Base-by-base conservation (phyloP, 768 basidiomycete species). In the Rhodotorula toruloides region DNA sequence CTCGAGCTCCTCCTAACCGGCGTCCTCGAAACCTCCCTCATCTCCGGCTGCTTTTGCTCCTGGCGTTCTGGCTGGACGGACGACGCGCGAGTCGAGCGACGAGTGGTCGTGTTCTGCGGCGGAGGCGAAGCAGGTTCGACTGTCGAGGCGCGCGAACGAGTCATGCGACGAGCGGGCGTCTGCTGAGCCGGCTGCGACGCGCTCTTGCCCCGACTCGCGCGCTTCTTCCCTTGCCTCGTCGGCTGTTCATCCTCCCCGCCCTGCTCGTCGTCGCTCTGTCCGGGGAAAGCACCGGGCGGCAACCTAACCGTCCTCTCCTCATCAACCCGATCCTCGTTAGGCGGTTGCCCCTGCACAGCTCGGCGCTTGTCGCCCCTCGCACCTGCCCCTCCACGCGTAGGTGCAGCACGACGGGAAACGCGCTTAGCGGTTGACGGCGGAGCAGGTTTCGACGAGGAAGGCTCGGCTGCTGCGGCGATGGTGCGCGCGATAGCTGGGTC, bases 211-310 rank as follows among this genome's bases (percentile, higher is more conserved):
- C 39, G 40, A 4, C 55, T 52, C 43, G 17, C 22, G 17, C 61
- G 32, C 42, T 43, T 61, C 50, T 32, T 43, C 50, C 32, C 29
- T 19, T 27, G 12, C 43, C 13, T 43, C 21, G 36, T 46, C 19
- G 16, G 36, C 39, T 2, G n/a, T 25, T 25, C 42, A 17, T 31
- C 60, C 5, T 37, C 44, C 14, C 32, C 52, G 34, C 54, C 54
- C 3, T 56, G 37, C 16, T 40, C 25, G 3, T 54, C 37, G 1
- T 39, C 37, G n/a, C n/a, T 43, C 31, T 44, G n/a, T 9, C 37
- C 50, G 7, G 61, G 67, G 46, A 67, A 67, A 3, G 66, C 66
- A 0, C 66, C 66, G 11, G 66, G 66, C 29, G 66, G 66, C 3
- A 61, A 16, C 29, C n/a, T 54, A 25, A 63, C 56, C 42, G 61